Evolutionary conservation across 2,329 filamentous ascomycete species (phyloP).

Genomic region (Cytospora mali): DNA sequence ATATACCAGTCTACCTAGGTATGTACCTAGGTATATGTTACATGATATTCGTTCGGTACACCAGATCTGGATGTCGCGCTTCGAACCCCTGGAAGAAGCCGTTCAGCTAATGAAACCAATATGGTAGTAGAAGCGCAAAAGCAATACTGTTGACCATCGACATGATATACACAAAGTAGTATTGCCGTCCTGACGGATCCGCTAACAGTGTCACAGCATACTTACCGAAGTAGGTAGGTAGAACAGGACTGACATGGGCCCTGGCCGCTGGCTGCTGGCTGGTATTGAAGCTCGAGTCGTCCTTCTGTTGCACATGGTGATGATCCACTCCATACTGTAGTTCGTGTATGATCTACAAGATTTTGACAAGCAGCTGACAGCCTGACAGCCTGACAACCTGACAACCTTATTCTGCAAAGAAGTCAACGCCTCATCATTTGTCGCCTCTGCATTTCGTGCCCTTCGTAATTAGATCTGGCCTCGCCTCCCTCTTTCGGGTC

Average conservation of each 20-base stretch:
- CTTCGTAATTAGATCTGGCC: neutral
- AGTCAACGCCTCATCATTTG: neutral
- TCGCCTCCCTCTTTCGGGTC: neutral
- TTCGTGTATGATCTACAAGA: neutral
- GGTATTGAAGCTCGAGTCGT: too few species aligned
- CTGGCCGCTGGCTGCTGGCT: too few species aligned
- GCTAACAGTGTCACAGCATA: too few species aligned
- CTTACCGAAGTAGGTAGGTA: too few species aligned
- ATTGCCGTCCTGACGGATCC: too few species aligned
- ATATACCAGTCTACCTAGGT: neutral
- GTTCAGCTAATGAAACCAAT: neutral
- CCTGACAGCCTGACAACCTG: too few species aligned
- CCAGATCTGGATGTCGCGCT: neutral
- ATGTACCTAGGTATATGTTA: neutral
- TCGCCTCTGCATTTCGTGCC: neutral
- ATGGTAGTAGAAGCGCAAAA: neutral
- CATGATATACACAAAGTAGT: too few species aligned
- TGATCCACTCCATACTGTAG: neutral
- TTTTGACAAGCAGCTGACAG: neutral
- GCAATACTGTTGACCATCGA: neutral
- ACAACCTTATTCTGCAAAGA: neutral
- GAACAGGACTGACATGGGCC: too few species aligned
- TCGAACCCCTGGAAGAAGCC: neutral
- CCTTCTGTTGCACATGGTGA: neutral
- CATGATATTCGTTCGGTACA: too few species aligned